Evolutionary conservation across 2,329 filamentous ascomycete genomes (phyloP), one percentile per base, ranked within the genome.

Genomic region (Sporothrix pseudoabietina): DNA sequence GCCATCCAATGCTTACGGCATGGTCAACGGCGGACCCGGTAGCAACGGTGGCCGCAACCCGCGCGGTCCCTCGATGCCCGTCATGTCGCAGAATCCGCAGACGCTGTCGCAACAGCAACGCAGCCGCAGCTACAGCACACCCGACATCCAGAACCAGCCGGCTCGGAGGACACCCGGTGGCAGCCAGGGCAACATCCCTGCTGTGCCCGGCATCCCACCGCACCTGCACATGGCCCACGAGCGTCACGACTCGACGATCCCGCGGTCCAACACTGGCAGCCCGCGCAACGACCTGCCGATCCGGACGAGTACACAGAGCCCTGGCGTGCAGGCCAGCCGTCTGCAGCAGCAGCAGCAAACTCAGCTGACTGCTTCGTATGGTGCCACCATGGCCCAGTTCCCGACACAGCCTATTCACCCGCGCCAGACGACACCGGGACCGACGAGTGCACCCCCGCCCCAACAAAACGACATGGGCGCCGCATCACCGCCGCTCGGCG

Each of bases 111-210:
- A 90, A 76, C 90, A 93, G 80, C 90, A 91, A 79, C 88, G 94
- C 77, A 91, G 93, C 83, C 89, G 96, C 76, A 97, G 94, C 52
- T 97, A 97, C 79, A 98, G 95, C 83, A 98, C 94, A 76, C 95
- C 96, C 8, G 94, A 98, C 80, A 97, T 97, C 77, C 93, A 97
- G 76, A 90, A 88, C 71, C 88, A 90, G 71, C 86, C 87, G 76
- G 86, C 86, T 68, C 86, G 89, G 76, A 85, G 89, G 79, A 81
- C 84, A 71, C 84, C 86, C 76, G 87, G 88, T 81, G 85, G 82
- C 80, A 87, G 84, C 80, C 85, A 82, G 82, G 84, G 80, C 77
- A 80, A 83, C 74, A 80, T 94, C 6, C 92, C 92, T 5, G 89
- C 88, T 12, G 91, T 94, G 14, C 92, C 92, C 8, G 91, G 92